Conservation (phyloP, 176 grass and related monocot genomes). For the Avena atlantica region DNA sequence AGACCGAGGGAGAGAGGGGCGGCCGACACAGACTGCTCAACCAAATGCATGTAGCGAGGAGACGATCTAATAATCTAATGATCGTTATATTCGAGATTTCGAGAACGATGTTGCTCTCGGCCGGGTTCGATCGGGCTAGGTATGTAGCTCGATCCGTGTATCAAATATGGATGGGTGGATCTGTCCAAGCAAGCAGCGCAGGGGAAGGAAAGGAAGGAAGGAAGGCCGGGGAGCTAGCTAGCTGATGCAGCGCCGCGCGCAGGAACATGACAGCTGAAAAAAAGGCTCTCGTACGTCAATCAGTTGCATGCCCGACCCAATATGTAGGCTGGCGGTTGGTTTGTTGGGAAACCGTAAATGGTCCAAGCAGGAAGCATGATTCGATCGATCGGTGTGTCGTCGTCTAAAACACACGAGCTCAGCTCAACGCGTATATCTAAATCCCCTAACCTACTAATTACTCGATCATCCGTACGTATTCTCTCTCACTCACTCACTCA, state of each 20-base stretch:
- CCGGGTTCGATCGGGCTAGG: background rate
- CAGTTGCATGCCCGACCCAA: background rate
- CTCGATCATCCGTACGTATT: too few species aligned
- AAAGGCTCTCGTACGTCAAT: background rate
- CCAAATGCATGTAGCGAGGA: background rate
- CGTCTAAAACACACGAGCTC: too few species aligned
- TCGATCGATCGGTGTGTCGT: too few species aligned
- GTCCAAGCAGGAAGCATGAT: background rate
- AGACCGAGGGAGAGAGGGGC: background rate
- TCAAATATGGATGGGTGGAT: background rate
- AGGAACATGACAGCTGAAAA: conserved; percentile 29
- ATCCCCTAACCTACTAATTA: too few species aligned
- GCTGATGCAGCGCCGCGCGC: too few species aligned
- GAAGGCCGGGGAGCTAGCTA: too few species aligned
- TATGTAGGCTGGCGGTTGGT: background rate
- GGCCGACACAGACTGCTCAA: conserved; percentile 3
- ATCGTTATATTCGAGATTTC: background rate
- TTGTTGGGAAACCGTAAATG: background rate
- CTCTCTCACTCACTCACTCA: too few species aligned
- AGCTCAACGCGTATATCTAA: too few species aligned
- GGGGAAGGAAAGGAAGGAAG: too few species aligned
- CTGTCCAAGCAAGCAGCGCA: background rate
- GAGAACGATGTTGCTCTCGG: too few species aligned
- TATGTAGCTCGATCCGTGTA: background rate
- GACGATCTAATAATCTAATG: too few species aligned